A percentile compares a stretch with the other conserved stretches of the same genome.
phyloP scores from a whole-genome alignment of 331 rosid genomes.

The Rhamnella rubrinervis region DNA sequence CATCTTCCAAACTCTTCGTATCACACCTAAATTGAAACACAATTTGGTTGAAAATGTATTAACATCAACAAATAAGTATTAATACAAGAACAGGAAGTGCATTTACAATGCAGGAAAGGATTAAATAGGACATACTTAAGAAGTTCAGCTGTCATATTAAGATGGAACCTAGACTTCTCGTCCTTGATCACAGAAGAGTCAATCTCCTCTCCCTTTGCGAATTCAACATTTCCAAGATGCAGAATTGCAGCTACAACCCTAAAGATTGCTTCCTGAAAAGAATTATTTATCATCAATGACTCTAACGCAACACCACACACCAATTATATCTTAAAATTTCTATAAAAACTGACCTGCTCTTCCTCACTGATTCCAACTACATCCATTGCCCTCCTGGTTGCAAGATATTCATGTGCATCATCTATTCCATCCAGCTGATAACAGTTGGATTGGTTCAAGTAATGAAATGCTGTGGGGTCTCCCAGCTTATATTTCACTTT shows the following conservation, averaged over 20 bases:
- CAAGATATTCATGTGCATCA: constrained; percentile 85
- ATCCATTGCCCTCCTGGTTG: constrained; percentile 97
- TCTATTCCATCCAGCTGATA: constrained; percentile 83
- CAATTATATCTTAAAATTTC: constrained; percentile 1
- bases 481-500: constrained; percentile 76
- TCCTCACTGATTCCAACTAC: constrained; percentile 92
- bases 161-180: constrained; percentile 91
- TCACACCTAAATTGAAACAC: constrained; percentile 54
- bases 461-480: constrained; percentile 79
- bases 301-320: constrained; percentile 22
- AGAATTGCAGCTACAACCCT: constrained; percentile 90
- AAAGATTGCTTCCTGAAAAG: constrained; percentile 84
- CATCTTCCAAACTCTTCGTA: constrained; percentile 92
- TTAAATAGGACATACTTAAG: constrained; percentile 53
- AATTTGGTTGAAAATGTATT: constrained; percentile 12
- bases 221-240: constrained; percentile 93
- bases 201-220: constrained; percentile 86
- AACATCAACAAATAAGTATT: neutral
- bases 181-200: constrained; percentile 92
- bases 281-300: constrained; percentile 28
- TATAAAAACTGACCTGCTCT: constrained; percentile 66
- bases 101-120: constrained; percentile 21
- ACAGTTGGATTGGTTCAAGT: constrained; percentile 86
- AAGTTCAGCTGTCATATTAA: constrained; percentile 79
- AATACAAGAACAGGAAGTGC: constrained; percentile 14